Evolutionary conservation across 331 rosid species (phyloP).

Genomic region (Pyracantha coccinea): DNA sequence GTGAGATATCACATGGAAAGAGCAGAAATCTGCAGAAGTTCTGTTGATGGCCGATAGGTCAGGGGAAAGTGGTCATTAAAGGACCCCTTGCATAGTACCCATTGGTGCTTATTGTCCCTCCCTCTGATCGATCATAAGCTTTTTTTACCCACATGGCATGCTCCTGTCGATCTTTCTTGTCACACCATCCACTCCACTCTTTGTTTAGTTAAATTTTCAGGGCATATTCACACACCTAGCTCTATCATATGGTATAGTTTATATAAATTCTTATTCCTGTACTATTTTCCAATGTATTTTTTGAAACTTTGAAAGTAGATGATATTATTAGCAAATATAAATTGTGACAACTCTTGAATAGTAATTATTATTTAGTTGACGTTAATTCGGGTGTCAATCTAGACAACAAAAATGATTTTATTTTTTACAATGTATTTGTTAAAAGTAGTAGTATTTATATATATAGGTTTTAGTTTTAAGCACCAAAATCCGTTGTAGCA

Average conservation of each 20-base stretch:
- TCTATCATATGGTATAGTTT: not conserved
- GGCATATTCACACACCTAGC: not conserved
- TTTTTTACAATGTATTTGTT: too few species aligned
- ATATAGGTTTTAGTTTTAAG: too few species aligned
- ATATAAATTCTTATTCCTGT: too few species aligned
- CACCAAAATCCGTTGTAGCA: too few species aligned
- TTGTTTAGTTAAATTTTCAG: not conserved
- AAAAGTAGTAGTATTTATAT: too few species aligned
- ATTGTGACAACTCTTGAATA: too few species aligned
- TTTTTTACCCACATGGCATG: slow-evolving; percentile 17
- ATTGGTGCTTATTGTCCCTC: slow-evolving; percentile 23
- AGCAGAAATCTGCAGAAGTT: slow-evolving; percentile 3
- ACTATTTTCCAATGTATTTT: too few species aligned
- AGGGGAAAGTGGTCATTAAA: not conserved
- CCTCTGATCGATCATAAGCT: not conserved
- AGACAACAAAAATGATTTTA: too few species aligned
- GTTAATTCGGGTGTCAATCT: too few species aligned
- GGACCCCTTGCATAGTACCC: not conserved
- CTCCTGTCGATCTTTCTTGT: slow-evolving; percentile 11
- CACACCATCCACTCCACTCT: slow-evolving; percentile 8
- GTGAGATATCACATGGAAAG: slow-evolving; percentile 3
- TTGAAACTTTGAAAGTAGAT: too few species aligned
- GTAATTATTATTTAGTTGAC: too few species aligned
- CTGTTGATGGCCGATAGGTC: slow-evolving; percentile 4
- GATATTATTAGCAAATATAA: too few species aligned